Evolutionary conservation across 2,329 filamentous ascomycete genomes (phyloP), one percentile per base, ranked within the genome.

Genomic region (Trichoderma lentiforme): DNA sequence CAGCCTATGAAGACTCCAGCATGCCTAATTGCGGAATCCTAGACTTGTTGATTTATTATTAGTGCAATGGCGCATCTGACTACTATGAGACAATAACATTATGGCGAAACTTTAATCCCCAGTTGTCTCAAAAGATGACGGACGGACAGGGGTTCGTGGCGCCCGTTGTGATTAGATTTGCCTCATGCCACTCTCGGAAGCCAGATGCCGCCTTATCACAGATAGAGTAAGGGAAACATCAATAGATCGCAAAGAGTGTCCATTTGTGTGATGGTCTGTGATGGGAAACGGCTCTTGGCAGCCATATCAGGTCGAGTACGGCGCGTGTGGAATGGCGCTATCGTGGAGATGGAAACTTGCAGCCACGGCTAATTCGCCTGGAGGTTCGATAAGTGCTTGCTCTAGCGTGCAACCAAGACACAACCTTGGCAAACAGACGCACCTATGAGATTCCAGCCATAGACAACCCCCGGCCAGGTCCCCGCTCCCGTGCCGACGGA

Each of bases 361-460:
- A 53, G 28, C n/a, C 21, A 65, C 43, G 43, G 43, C 61, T 65
- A 65, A 53, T 65, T 53, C 32, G 28, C 32, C 62, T 53, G n/a
- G 21, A 57, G 47, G 64, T 67, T 57, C n/a, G 47, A 67, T 57
- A 67, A 57, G 56, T 67, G 64, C 64, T 57, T 67, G 47, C 47
- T 53, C 21, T 53, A 67, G 64, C 47, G 47, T 32, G 21, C 14
- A n/a, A 24, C 47, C 28, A 66, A 67, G 39, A 4, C 56, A 53
- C 56, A 67, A 67, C 47, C 64, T 67, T 67, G 12, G 30, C 64
- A 39, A 53, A 14, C 1, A 39, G 34, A 39, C 60, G 34, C 60
- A n/a, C 60, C 60, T 56, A 57, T 67, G 11, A 26, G 15, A 24
- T 39, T 36, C 26, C 28, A 32, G 14, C 51, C 26, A 30, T 53